Evolutionary conservation across 2,329 filamentous ascomycete species (phyloP), one percentile per base, ranked within the genome.

Genomic region (Ophiostoma sp.): DNA sequence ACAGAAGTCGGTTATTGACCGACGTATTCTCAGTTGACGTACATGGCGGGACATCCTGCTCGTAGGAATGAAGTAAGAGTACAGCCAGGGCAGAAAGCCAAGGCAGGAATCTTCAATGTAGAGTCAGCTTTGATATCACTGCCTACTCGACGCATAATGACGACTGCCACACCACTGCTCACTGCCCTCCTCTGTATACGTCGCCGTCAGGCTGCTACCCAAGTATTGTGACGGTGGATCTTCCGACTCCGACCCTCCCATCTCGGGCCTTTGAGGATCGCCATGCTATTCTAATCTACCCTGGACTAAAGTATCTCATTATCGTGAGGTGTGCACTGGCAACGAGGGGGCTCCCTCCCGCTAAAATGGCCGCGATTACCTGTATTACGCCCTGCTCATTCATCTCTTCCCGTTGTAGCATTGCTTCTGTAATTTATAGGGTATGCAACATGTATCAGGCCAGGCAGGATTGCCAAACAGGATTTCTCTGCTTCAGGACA

Each of bases 241-340:
- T 57, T 57, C 52, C 52, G 52, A 23, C 52, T 57, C 52, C 52
- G 52, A n/a, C 44, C 44, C 44, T 20, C 44, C 39, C 39, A 15
- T 57, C 52, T 57, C 52, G 52, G 52, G 17, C 52, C 52, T 57
- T 57, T 57, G 52, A 57, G n/a, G 52, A 57, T 57, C 52, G 52
- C 44, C 44, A 48, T 27, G 8, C 4, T 27, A 57, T 57, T 23
- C 23, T n/a, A 48, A n/a, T 57, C 1, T 57, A 27, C 10, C 48
- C 52, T 31, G n/a, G 17, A 20, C 44, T 48, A 48, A 48, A 20
- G 52, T 15, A 57, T 27, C 11, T 27, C 17, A 57, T 57, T 57
- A 57, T 57, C 52, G 52, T 57, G 52, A 57, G 23, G 52, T 57
- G 52, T 27, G 52, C 52, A 57, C 44, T 57, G 10, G 20, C 27